Evolutionary conservation across 192 early-diverging fungal genomes (phyloP), one percentile per base, ranked within the genome.

Genomic region (Coemansia sp.): DNA sequence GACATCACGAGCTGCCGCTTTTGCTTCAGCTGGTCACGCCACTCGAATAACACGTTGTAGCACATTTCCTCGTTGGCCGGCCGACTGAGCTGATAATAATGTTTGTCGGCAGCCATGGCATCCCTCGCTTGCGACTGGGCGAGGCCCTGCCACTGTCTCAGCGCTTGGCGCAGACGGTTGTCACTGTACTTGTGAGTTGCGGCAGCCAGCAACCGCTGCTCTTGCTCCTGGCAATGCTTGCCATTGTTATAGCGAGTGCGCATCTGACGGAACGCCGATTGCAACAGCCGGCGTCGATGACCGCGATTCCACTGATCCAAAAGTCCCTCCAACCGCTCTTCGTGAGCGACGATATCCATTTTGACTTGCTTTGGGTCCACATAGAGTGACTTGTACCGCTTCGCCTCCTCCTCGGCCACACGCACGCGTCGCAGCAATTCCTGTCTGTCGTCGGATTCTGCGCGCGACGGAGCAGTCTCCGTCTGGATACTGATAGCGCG

Each of bases 401-500:
- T 34, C 9, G 50, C 73, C 21, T 51, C 39, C 4, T 64, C 51
- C 9, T 67, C 64, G 6, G 70, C 70, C n/a, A 25, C 57, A 11
- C 37, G 53, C 37, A 61, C 64, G 10, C 70, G 70, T 14, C 42
- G 64, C 34, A 66, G n/a, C 8, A 72, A 44, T 45, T 64, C 63
- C 3, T 17, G 19, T 2, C 51, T 66, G n/a, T 66, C 25, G 15
- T 48, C 27, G 25, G 34, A 34, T 17, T 48, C 5, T 19, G 44
- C 39, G 36, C 38, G 38, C 1, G 27, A 38, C n/a, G 31, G 38
- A 4, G 2, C 19, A 29, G 6, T 15, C 46, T 55, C 66, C 57
- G 41, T 63, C 60, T 66, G 67, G 5, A 63, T 39, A 34, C 69
- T 69, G 63, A 66, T 62, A 27, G 66, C 46, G 10, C 73, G 45